Evolutionary conservation across 2,329 filamentous ascomycete genomes (phyloP).

Genomic region (Fonsecaea monophora): DNA sequence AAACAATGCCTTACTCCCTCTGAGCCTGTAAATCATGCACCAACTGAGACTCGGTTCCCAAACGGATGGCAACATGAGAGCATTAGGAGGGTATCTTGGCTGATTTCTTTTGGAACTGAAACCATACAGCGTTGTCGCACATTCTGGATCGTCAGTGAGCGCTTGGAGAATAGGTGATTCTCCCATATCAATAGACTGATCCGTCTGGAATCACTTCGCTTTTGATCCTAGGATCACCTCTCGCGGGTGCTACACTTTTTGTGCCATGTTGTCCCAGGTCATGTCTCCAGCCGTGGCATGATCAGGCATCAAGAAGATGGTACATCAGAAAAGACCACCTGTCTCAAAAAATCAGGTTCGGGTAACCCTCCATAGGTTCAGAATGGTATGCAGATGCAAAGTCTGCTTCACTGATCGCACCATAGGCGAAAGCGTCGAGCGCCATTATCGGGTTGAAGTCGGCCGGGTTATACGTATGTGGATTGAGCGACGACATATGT

Average conservation of each 20-base stretch:
- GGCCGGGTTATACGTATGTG: constrained; percentile 24
- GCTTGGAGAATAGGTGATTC: neutral
- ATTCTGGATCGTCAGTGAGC: constrained; percentile 4
- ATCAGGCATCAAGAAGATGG: neutral
- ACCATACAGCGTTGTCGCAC: neutral
- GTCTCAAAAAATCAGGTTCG: constrained; percentile 28
- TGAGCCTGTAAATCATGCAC: neutral
- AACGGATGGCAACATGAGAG: neutral
- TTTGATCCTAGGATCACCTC: neutral
- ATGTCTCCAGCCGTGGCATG: neutral
- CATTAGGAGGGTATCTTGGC: neutral
- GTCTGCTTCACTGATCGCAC: constrained; percentile 30
- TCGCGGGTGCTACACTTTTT: no score
- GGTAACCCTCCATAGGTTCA: constrained; percentile 25
- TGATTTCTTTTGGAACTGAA: neutral
- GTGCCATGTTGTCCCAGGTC: neutral
- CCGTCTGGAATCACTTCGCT: neutral
- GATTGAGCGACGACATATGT: constrained; percentile 6
- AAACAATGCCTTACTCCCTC: neutral
- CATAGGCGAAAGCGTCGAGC: constrained; percentile 33
- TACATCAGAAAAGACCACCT: neutral
- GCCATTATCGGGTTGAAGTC: constrained; percentile 28
- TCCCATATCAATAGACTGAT: neutral
- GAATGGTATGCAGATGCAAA: constrained; percentile 31
- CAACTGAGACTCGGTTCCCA: neutral